Percentiles rank a stretch among this genome's conserved stretches.
Conservation (phyloP, 2,329 filamentous ascomycete species). For the Apiospora saccharicola region DNA sequence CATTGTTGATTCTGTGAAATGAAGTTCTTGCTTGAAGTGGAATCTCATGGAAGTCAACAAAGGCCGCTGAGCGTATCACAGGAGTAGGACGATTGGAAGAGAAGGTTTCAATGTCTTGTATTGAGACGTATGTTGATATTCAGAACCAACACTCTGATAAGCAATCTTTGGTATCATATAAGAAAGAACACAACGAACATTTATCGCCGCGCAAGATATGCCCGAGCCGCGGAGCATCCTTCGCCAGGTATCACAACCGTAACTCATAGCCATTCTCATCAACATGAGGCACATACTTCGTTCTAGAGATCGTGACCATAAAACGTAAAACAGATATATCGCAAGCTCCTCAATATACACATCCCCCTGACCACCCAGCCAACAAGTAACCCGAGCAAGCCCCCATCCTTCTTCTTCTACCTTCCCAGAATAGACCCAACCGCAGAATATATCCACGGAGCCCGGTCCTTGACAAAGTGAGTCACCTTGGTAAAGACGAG, state of each 20-base stretch:
- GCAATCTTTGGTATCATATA: neutral
- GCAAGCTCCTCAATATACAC: neutral
- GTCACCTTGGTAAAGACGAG: constrained; percentile 56
- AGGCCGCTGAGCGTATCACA: neutral
- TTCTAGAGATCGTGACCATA: no score
- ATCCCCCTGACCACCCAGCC: neutral
- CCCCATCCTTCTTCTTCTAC: neutral
- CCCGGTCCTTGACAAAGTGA: constrained; percentile 44
- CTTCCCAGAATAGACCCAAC: constrained; percentile 24
- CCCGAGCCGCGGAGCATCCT: neutral
- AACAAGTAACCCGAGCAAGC: neutral
- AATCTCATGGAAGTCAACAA: no score
- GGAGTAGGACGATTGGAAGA: neutral
- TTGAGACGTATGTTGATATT: neutral
- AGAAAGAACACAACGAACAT: neutral
- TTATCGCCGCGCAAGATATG: neutral
- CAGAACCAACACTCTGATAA: neutral
- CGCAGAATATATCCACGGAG: constrained; percentile 23
- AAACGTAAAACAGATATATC: neutral
- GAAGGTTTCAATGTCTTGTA: neutral
- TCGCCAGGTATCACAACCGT: neutral
- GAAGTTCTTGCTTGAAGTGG: no score
- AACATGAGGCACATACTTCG: neutral
- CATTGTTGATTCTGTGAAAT: no score
- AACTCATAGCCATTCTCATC: neutral